These are phyloP conservation scores for Nemania sp. DNA, from an alignment of 2,329 filamentous ascomycete species.

Conservation along the genomic window DNA sequence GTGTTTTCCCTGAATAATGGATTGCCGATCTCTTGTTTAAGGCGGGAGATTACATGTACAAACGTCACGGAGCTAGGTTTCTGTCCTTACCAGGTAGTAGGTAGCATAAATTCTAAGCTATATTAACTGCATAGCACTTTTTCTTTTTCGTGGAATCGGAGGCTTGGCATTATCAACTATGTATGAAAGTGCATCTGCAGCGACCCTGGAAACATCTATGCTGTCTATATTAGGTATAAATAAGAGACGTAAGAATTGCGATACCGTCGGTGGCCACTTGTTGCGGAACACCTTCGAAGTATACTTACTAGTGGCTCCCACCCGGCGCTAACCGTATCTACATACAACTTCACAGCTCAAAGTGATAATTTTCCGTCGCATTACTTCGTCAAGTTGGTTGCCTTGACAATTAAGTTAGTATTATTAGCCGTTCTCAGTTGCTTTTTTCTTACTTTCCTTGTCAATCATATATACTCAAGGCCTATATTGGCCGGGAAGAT, in stretches of 20 bases:
- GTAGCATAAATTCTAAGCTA: not conserved
- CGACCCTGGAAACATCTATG: not conserved
- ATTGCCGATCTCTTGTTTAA: not conserved
- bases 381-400: not conserved
- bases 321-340: not conserved
- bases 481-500: not conserved
- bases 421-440: not conserved
- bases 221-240: not conserved
- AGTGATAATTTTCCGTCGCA: not conserved
- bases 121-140: not conserved
- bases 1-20: not conserved
- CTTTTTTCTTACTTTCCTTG: not conserved
- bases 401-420: not conserved
- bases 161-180: not conserved
- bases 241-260: not conserved
- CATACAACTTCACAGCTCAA: not conserved
- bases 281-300: not conserved
- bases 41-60: conserved; percentile 1
- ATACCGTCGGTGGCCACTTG: not conserved
- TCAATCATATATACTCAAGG: not conserved
- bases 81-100: not conserved
- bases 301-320: not conserved
- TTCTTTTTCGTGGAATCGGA: not conserved
- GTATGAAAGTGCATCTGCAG: not conserved
- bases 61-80: conserved; percentile 1